Conservation (phyloP, 2,329 filamentous ascomycete species). For the Fusarium aywerte region DNA sequence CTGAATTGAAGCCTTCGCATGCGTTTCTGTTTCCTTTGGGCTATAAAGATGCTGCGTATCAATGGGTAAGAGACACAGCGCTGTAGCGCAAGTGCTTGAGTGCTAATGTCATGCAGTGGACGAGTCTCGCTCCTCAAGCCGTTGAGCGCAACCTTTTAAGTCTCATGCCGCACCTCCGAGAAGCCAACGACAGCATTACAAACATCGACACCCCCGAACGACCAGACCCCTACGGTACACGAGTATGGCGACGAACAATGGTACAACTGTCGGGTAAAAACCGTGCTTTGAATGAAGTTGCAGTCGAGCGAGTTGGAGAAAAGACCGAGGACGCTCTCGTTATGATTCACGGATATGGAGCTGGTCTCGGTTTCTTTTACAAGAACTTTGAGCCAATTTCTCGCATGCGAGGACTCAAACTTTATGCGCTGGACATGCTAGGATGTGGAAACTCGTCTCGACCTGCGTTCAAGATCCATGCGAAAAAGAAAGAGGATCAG, state of each 20-base stretch:
- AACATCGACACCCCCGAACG: conserved; percentile 56
- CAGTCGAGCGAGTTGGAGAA: conserved; percentile 84
- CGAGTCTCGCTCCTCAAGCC: conserved; percentile 79
- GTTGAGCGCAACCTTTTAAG: conserved; percentile 91
- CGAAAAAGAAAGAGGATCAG: conserved; percentile 82
- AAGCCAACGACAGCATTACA: conserved; percentile 75
- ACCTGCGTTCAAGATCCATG: conserved; percentile 84
- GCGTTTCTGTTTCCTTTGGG: conserved; percentile 79
- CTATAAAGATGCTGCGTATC: conserved; percentile 89
- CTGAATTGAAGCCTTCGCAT: conserved; percentile 46
- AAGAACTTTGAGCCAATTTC: conserved; percentile 94
- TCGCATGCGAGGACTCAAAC: conserved; percentile 80
- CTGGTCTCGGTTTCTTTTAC: conserved; percentile 97
- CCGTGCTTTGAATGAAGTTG: conserved; percentile 91
- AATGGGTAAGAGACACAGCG: conserved; percentile 75
- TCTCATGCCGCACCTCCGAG: conserved; percentile 83
- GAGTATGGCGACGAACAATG: conserved; percentile 87
- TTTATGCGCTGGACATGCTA: conserved; percentile 94
- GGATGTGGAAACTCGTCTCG: conserved; percentile 92
- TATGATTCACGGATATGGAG: conserved; percentile 96
- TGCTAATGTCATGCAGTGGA: conserved; percentile 70
- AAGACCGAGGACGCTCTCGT: conserved; percentile 86
- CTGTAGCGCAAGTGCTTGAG: background rate
- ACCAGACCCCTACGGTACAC: conserved; percentile 83
- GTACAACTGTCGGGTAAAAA: conserved; percentile 87